These are phyloP conservation scores for Albizia julibrissin DNA, from an alignment of 306 rosid genomes.

Conservation along the genomic window DNA sequence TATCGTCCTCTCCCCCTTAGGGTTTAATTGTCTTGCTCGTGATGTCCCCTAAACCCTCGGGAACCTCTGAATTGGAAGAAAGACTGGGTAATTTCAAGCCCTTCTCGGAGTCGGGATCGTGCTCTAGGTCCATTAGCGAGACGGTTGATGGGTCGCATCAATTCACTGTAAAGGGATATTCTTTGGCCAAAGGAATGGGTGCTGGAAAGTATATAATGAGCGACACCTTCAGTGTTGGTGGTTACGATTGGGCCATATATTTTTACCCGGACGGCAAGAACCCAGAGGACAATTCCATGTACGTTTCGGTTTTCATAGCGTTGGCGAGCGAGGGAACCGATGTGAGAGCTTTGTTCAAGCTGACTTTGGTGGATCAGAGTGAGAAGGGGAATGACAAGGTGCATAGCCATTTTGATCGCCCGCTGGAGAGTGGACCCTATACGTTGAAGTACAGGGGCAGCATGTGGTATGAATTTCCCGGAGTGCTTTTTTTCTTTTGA, in stretches of 20 bases:
- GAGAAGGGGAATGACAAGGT: background rate
- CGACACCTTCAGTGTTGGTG: constrained; percentile 82
- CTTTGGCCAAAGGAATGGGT: constrained; percentile 95
- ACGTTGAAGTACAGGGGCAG: background rate
- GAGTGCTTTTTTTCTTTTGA: background rate
- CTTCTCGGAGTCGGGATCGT: background rate
- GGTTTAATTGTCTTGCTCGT: constrained; percentile 29
- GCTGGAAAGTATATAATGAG: constrained; percentile 80
- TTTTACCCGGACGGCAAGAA: constrained; percentile 94
- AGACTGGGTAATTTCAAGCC: constrained; percentile 49
- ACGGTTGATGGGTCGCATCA: constrained; percentile 84
- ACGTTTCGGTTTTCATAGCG: constrained; percentile 1
- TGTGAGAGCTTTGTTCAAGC: background rate
- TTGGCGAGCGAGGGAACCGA: constrained; percentile 8
- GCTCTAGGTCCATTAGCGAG: constrained; percentile 74
- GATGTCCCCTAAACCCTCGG: constrained; percentile 25
- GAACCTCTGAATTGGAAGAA: constrained; percentile 38
- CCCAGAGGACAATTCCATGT: constrained; percentile 69
- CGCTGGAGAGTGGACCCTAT: constrained; percentile 6
- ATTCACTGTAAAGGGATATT: constrained; percentile 77
- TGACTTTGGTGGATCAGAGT: constrained; percentile 1
- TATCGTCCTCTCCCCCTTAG: constrained; percentile 25
- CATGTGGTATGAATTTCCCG: constrained; percentile 3
- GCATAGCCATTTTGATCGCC: constrained; percentile 2
- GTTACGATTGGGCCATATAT: constrained; percentile 92